phyloP scores from a whole-genome alignment of 208 protist species.

The Leishmania mexicana region DNA sequence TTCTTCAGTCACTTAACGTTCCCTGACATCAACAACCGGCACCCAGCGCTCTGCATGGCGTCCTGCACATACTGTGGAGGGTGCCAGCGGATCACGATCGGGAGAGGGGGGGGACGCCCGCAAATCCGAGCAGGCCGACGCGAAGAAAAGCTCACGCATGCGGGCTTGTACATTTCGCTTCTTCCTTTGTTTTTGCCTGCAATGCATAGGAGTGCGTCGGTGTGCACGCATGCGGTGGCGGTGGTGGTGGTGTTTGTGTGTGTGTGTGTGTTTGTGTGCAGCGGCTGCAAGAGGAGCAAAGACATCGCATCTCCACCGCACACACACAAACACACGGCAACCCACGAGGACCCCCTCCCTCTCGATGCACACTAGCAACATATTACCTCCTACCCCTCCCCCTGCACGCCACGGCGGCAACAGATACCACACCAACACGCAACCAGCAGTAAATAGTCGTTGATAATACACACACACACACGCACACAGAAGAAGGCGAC shows the following conservation, averaged over 20 bases:
- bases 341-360: neutral
- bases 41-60: neutral
- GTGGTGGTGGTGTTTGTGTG: neutral
- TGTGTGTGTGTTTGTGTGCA: neutral
- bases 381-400: neutral
- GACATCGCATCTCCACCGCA: neutral
- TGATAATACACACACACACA: neutral
- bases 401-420: neutral
- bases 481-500: neutral
- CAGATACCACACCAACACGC: neutral
- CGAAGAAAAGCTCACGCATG: neutral
- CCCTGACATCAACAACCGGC: neutral
- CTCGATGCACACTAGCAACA: neutral
- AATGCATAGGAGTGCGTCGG: neutral
- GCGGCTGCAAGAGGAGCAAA: neutral
- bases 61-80: neutral
- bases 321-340: neutral
- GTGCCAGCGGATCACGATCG: neutral
- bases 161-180: neutral
- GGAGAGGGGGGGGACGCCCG: neutral
- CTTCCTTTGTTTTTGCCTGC: slow-evolving; percentile 1
- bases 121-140: neutral
- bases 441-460: neutral
- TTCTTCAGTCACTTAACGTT: neutral
- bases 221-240: neutral